Evolutionary conservation across 2,329 filamentous ascomycete species (phyloP).

Genomic region (Cladophialophora bantiana): DNA sequence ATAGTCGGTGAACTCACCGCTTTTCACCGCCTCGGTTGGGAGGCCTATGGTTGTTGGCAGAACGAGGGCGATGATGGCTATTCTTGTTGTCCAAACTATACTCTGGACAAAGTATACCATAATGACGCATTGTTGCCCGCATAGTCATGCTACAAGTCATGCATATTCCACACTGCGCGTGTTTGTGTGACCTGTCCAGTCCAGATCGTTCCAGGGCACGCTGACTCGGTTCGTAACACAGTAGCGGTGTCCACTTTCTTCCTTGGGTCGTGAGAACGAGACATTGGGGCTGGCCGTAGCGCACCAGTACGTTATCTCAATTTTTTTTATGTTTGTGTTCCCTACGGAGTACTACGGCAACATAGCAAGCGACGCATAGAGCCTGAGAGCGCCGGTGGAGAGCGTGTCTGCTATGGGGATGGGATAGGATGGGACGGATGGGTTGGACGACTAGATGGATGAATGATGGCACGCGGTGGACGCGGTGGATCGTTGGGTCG

Average conservation of each 20-base stretch:
- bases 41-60: slow-evolving; percentile 9
- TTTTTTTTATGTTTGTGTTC: slow-evolving; percentile 12
- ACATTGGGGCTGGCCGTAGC: slow-evolving; percentile 11
- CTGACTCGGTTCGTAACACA: slow-evolving; percentile 19
- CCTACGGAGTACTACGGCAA: not conserved
- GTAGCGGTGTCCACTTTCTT: slow-evolving; percentile 2
- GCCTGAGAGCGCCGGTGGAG: not conserved
- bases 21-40: slow-evolving; percentile 23
- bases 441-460: not conserved
- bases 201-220: slow-evolving; percentile 12
- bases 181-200: slow-evolving; percentile 22
- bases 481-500: not conserved
- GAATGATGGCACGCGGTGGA: no score
- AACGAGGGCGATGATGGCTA: slow-evolving; percentile 5
- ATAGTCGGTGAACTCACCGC: slow-evolving; percentile 33
- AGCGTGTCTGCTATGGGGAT: not conserved
- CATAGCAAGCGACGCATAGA: not conserved
- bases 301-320: slow-evolving; percentile 1
- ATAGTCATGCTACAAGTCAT: slow-evolving; percentile 16
- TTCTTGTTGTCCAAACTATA: slow-evolving; percentile 16
- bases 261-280: not conserved
- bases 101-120: not conserved
- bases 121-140: slow-evolving; percentile 1
- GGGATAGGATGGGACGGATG: not conserved
- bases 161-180: slow-evolving; percentile 13